Evolutionary conservation across 2,329 filamentous ascomycete genomes (phyloP), one percentile per base, ranked within the genome.

Genomic region (Fusarium dimerum): DNA sequence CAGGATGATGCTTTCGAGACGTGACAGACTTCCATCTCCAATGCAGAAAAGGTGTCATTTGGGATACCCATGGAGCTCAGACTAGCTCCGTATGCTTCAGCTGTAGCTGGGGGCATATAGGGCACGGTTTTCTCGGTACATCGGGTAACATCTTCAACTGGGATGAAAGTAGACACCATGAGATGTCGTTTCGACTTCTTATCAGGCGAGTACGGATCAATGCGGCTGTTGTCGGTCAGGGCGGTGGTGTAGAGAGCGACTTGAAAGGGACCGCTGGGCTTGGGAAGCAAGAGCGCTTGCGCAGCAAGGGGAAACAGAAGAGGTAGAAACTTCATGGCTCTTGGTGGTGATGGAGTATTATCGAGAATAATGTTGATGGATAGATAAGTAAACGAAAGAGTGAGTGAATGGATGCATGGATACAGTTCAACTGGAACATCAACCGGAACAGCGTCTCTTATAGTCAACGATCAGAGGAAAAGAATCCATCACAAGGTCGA

Each of bases 91-190:
- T 73, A 72, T 0, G 45, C 54, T 4, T 61, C 55, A 0, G 71
- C 70, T 0, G 71, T 67, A 0, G 54, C 54, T 0, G 69, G 67
- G 0, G 70, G 65, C 71, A 73, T 73, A 56, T 73, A 73, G 2
- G 69, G 56, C 0, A 65, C 50, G 0, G 17, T 52, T 13, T 55
- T 20, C 4, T 29, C 43, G 1, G 47, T 48, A 38, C 69, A 73
- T 2, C 57, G 55, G 1, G 51, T 40, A 13, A 54, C 26, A 5
- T 26, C 20, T 26, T 67, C 56, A 5, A 72, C 50, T 0, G 71
- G 71, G 16, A 69, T 57, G 42, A 69, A 73, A 4, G 69, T 50
- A 0, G 71, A 73, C 2, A 62, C 51, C 4, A 71, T 47, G 1
- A 73, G 44, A 8, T 60, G 60, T 6, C 69, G 55, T 2, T 59